A percentile compares a stretch with the other conserved stretches of the same genome.
These are phyloP conservation scores for Colletotrichum godetiae DNA, from an alignment of 2,329 filamentous ascomycete species.

Conservation along the genomic window DNA sequence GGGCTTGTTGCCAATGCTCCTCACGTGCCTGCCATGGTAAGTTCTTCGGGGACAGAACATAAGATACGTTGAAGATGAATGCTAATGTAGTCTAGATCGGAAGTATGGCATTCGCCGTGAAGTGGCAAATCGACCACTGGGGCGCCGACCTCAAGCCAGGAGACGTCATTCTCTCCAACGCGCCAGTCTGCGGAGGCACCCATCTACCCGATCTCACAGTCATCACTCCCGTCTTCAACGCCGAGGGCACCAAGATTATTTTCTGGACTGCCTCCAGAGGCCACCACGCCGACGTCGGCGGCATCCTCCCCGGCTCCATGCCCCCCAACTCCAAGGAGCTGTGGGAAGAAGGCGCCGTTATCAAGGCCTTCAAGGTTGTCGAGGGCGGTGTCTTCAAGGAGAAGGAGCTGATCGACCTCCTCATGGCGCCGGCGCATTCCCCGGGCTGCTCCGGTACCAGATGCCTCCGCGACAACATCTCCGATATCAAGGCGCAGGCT, in stretches of 20 bases:
- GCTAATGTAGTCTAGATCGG: conserved; percentile 58
- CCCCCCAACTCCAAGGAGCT: conserved; percentile 77
- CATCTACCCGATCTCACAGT: conserved; percentile 53
- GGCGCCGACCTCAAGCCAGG: conserved; percentile 51
- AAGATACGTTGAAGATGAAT: neutral
- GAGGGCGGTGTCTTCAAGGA: conserved; percentile 84
- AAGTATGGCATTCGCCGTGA: conserved; percentile 83
- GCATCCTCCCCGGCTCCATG: conserved; percentile 86
- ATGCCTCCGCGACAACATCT: conserved; percentile 85
- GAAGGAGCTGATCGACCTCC: conserved; percentile 75
- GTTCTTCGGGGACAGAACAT: neutral
- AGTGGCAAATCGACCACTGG: conserved; percentile 73
- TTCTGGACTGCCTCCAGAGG: conserved; percentile 74
- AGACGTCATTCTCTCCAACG: conserved; percentile 51
- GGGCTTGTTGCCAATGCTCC: conserved; percentile 81
- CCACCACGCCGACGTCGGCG: conserved; percentile 82
- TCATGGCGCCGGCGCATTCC: conserved; percentile 79
- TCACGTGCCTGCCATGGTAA: conserved; percentile 76
- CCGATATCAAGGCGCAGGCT: conserved; percentile 87
- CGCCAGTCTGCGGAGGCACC: conserved; percentile 47
- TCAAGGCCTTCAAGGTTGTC: conserved; percentile 77
- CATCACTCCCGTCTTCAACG: conserved; percentile 49
- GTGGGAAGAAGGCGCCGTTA: conserved; percentile 73
- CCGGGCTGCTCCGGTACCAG: conserved; percentile 83
- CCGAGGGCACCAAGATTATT: conserved; percentile 51